Percentiles rank a stretch among this genome's conserved stretches.
These are phyloP conservation scores for Panaeolus cyanescens DNA, from an alignment of 768 basidiomycete genomes.

Conservation along the genomic window DNA sequence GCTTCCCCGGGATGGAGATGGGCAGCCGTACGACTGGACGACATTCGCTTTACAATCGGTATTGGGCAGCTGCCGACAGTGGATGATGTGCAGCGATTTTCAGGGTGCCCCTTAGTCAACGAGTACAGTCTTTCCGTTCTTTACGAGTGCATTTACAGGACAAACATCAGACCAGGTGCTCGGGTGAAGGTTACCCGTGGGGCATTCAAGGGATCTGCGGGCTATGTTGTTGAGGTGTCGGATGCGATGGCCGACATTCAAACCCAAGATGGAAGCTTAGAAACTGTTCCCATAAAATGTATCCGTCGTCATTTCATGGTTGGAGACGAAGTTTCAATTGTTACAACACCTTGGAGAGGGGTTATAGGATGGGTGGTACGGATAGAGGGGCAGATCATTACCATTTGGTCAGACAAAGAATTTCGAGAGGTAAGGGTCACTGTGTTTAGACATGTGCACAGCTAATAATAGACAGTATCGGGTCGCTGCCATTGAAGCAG, in stretches of 20 bases:
- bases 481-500: neutral
- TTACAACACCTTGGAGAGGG: neutral
- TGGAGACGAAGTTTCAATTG: neutral
- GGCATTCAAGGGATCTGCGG: neutral
- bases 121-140: too few relatives aligned
- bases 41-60: neutral
- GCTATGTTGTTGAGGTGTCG: neutral
- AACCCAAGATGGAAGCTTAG: neutral
- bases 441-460: neutral
- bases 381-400: neutral
- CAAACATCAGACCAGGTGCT: too few relatives aligned
- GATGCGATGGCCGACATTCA: neutral
- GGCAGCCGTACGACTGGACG: neutral
- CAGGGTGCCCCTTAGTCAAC: neutral
- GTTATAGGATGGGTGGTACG: neutral
- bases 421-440: neutral
- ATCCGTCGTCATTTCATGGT: neutral
- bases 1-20: neutral
- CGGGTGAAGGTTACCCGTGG: neutral
- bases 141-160: too few relatives aligned
- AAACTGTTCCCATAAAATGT: neutral
- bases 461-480: neutral
- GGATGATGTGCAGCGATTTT: neutral
- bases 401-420: neutral
- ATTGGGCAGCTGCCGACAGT: neutral